phyloP scores from a whole-genome alignment of 306 rosid genomes.

The Castanea mollissima region DNA sequence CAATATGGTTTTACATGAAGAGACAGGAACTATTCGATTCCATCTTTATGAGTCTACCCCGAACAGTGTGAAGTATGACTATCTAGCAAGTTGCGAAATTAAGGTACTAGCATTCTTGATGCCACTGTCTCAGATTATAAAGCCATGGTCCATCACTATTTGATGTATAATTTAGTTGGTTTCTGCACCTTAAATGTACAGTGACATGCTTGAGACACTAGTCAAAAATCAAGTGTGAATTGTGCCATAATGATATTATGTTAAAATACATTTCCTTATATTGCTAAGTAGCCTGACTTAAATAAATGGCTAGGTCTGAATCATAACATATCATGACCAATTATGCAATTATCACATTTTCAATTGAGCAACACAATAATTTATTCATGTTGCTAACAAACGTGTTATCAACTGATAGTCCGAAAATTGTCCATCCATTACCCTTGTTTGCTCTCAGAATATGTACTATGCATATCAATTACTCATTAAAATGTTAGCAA shows the following conservation, averaged over 20 bases:
- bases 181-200: background rate
- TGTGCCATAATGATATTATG: background rate
- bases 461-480: slow-evolving; percentile 11
- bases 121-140: background rate
- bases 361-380: slow-evolving; percentile 11
- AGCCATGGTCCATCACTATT: background rate
- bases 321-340: background rate
- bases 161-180: background rate
- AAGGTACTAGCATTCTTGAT: slow-evolving; percentile 52
- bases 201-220: background rate
- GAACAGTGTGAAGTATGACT: slow-evolving; percentile 73
- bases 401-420: background rate
- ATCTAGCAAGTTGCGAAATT: slow-evolving; percentile 83
- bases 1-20: slow-evolving; percentile 91
- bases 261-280: background rate
- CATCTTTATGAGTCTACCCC: slow-evolving; percentile 68
- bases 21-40: slow-evolving; percentile 69
- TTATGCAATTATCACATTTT: slow-evolving; percentile 3
- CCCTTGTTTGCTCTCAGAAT: background rate
- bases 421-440: background rate
- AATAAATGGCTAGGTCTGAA: background rate
- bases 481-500: slow-evolving; percentile 18
- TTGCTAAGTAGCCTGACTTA: background rate
- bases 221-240: background rate
- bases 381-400: background rate